Conservation (phyloP, 2,329 filamentous ascomycete genomes). For the Cordyceps farinosa region DNA sequence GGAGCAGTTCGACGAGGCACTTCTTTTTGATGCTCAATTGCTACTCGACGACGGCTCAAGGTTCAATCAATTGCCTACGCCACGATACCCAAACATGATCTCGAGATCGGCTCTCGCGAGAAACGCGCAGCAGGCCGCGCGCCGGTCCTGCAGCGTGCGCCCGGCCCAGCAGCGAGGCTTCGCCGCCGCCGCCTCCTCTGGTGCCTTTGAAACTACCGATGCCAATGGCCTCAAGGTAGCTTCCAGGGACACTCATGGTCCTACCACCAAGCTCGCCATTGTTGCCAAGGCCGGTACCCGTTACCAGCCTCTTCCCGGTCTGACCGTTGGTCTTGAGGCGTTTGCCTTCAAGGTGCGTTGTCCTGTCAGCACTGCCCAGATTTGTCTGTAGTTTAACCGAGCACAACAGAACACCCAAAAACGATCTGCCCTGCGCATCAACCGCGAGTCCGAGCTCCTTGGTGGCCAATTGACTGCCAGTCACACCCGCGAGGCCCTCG, state of each 20-base stretch:
- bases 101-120: slow-evolving; percentile 58
- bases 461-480: slow-evolving; percentile 84
- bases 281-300: slow-evolving; percentile 93
- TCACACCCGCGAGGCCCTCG: slow-evolving; percentile 89
- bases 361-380: slow-evolving; percentile 39
- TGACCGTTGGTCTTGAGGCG: slow-evolving; percentile 85
- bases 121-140: slow-evolving; percentile 56
- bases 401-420: slow-evolving; percentile 71
- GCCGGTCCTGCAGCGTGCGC: slow-evolving; percentile 55
- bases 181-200: slow-evolving; percentile 60
- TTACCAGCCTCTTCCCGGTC: slow-evolving; percentile 84
- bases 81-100: slow-evolving; percentile 58
- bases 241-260: slow-evolving; percentile 81
- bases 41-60: slow-evolving; percentile 39
- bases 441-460: slow-evolving; percentile 90
- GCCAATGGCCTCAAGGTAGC: slow-evolving; percentile 88
- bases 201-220: slow-evolving; percentile 84
- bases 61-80: slow-evolving; percentile 53
- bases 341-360: slow-evolving; percentile 88
- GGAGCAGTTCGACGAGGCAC: slow-evolving; percentile 40
- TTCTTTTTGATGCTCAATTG: slow-evolving; percentile 39
- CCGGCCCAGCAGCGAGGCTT: slow-evolving; percentile 49
- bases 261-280: slow-evolving; percentile 85
- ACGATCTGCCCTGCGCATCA: slow-evolving; percentile 87
- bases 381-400: slow-evolving; percentile 33